These are phyloP conservation scores for Fraxinus platypoda DNA, from an alignment of 305 asterid genomes.

Conservation along the genomic window DNA sequence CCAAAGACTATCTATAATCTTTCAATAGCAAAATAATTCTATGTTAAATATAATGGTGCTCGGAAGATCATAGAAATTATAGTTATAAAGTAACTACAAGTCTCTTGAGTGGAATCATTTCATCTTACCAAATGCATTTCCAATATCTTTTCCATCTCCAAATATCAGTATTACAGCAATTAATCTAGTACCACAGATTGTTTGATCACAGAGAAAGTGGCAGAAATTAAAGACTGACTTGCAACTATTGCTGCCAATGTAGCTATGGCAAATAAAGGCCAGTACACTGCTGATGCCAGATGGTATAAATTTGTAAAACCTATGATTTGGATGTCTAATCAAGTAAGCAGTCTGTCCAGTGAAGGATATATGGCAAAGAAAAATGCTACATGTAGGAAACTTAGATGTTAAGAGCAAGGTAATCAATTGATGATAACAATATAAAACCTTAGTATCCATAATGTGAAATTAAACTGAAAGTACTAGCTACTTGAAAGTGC, in stretches of 20 bases:
- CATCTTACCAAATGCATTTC: constrained; percentile 43
- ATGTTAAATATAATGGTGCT: not conserved
- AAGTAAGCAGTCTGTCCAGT: too few relatives aligned
- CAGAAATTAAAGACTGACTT: constrained; percentile 45
- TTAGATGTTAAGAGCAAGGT: too few relatives aligned
- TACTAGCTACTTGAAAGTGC: too few relatives aligned
- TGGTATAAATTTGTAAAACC: too few relatives aligned
- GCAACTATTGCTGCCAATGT: constrained; percentile 46
- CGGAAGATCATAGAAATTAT: not conserved
- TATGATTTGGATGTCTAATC: too few relatives aligned
- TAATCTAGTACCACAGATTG: constrained; percentile 43
- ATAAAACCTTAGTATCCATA: too few relatives aligned
- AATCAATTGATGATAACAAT: too few relatives aligned
- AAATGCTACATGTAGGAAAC: too few relatives aligned
- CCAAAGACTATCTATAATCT: too few relatives aligned
- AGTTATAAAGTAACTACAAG: not conserved
- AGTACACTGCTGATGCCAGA: too few relatives aligned
- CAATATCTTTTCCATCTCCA: constrained; percentile 44
- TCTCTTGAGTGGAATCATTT: not conserved
- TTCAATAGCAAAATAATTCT: not conserved
- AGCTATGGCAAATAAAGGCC: constrained; percentile 37
- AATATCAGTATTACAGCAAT: constrained; percentile 42
- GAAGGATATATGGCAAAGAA: too few relatives aligned
- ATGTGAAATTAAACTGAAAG: too few relatives aligned
- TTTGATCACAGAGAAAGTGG: constrained; percentile 44